Evolutionary conservation across 2,329 filamentous ascomycete species (phyloP).

Genomic region (Calonectria hongkongensis): DNA sequence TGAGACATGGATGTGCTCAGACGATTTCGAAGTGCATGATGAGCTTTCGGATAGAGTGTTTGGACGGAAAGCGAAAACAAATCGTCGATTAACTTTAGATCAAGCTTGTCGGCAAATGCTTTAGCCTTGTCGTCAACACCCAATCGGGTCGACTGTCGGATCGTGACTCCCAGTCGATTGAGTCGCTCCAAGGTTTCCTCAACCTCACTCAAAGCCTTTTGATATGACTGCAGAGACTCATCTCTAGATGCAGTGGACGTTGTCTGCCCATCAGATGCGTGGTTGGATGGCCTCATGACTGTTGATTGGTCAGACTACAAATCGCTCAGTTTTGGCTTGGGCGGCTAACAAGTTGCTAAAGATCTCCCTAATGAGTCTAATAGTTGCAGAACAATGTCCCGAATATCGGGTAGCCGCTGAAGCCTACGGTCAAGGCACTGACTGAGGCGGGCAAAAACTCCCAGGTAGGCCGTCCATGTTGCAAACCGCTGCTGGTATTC

Average conservation of each 20-base stretch:
- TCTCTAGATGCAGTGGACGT: neutral
- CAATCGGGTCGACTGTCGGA: neutral
- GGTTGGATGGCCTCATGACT: neutral
- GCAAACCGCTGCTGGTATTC: constrained; percentile 6
- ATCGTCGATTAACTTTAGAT: neutral
- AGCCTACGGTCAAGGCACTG: neutral
- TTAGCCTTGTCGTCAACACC: neutral
- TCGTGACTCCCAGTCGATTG: neutral
- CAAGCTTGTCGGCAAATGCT: neutral
- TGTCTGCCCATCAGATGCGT: neutral
- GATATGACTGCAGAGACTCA: neutral
- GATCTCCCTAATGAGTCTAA: neutral
- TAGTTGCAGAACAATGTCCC: neutral
- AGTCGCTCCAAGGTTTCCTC: constrained; percentile 5
- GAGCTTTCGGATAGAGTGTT: neutral
- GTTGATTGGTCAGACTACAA: neutral
- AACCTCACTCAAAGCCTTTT: neutral
- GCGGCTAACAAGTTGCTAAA: neutral
- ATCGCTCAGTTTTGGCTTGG: too few species aligned
- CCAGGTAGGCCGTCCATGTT: constrained; percentile 8
- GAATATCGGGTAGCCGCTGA: neutral
- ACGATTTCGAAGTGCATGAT: neutral
- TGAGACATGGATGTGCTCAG: neutral
- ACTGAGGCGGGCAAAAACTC: neutral
- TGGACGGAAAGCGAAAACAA: neutral